A percentile compares a stretch with the other conserved stretches of the same genome.
Evolutionary conservation across 208 protist genomes (phyloP).

Genomic region (Acanthamoeba sp.): DNA sequence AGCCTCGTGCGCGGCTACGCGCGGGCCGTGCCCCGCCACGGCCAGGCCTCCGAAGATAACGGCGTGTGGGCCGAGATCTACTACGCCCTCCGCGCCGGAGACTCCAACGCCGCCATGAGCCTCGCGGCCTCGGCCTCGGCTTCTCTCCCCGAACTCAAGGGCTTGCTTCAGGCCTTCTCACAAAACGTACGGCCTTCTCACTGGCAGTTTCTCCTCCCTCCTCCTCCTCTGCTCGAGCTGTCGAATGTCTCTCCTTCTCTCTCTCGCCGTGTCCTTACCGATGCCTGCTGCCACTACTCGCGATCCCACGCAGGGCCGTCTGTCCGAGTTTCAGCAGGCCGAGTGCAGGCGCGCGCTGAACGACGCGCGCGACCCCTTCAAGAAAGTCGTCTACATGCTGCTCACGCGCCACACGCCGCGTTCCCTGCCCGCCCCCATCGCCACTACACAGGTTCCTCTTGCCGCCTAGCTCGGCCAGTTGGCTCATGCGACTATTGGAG

Average conservation of each 20-base stretch:
- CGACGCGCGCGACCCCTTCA: slow-evolving; percentile 1
- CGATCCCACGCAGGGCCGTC: background rate
- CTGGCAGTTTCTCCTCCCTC: background rate
- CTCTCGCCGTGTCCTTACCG: too few species aligned
- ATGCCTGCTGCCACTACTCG: too few species aligned
- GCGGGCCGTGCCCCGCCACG: background rate
- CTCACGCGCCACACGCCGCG: slow-evolving; percentile 17
- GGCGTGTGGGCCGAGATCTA: slow-evolving; percentile 41
- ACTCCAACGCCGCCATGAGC: background rate
- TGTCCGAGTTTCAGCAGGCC: background rate
- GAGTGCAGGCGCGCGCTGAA: background rate
- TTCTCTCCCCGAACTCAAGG: background rate
- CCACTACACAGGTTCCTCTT: slow-evolving; percentile 26
- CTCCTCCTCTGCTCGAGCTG: too few species aligned
- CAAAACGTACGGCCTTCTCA: background rate
- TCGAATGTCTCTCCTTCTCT: too few species aligned
- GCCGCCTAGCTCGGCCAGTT: too few species aligned
- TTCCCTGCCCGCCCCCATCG: slow-evolving; percentile 36
- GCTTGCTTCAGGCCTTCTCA: slow-evolving; percentile 1
- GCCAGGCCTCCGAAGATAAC: too few species aligned
- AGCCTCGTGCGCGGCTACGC: slow-evolving; percentile 17
- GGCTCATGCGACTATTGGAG: too few species aligned
- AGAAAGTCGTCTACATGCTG: background rate
- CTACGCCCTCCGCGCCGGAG: slow-evolving; percentile 11
- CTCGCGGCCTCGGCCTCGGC: background rate